Conservation (phyloP, 2,329 filamentous ascomycete species). For the Penicillium sclerotigenum region DNA sequence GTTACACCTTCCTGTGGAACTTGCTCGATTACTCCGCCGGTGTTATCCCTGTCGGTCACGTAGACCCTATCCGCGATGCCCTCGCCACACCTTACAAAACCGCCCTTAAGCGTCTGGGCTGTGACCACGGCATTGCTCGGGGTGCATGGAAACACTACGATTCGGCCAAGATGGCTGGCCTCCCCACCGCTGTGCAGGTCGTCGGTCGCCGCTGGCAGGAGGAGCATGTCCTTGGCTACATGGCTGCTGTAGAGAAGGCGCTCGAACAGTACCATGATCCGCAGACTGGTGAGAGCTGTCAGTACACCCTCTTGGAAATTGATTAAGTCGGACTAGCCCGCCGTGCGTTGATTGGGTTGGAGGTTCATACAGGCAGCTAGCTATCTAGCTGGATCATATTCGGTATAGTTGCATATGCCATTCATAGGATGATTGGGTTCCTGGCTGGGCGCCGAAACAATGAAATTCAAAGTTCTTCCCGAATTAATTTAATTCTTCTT, state of each 20-base stretch:
- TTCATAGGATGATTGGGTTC: not conserved
- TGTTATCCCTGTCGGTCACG: slow-evolving; percentile 79
- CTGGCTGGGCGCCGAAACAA: not conserved
- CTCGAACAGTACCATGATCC: slow-evolving; percentile 51
- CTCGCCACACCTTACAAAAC: slow-evolving; percentile 52
- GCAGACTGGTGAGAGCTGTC: slow-evolving; percentile 31
- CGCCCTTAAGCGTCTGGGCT: slow-evolving; percentile 35
- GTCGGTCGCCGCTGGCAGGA: slow-evolving; percentile 77
- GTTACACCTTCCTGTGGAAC: slow-evolving; percentile 93
- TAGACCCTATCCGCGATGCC: slow-evolving; percentile 68
- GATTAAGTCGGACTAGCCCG: slow-evolving; percentile 23
- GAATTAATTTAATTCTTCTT: not conserved
- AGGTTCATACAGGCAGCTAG: not conserved
- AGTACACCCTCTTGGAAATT: slow-evolving; percentile 39
- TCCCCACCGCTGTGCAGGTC: slow-evolving; percentile 83
- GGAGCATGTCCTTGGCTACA: slow-evolving; percentile 79
- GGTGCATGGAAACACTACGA: slow-evolving; percentile 88
- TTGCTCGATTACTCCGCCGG: slow-evolving; percentile 84
- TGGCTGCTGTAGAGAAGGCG: slow-evolving; percentile 74
- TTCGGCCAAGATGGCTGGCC: slow-evolving; percentile 74
- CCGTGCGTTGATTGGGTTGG: not conserved
- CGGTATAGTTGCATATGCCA: not conserved
- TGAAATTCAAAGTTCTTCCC: not conserved
- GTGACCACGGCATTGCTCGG: slow-evolving; percentile 71
- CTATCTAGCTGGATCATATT: not conserved